phyloP scores from a whole-genome alignment of 352 stramenopile species.

The Globisporangium acanthophoron region DNA sequence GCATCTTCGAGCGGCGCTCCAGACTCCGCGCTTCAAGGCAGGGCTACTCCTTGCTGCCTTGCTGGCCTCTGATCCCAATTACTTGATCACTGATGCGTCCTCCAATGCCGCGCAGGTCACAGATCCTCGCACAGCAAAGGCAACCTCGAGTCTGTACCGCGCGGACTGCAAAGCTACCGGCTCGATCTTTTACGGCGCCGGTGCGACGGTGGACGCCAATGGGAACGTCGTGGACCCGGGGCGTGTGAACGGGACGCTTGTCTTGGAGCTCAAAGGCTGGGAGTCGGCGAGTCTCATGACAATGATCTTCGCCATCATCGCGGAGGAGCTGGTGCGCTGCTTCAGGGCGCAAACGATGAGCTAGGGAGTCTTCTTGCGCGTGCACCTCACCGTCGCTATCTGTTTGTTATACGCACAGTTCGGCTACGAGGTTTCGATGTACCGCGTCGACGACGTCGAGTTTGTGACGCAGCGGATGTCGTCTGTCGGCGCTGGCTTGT shows the following conservation, averaged over 20 bases:
- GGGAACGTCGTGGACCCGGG: constrained; percentile 19
- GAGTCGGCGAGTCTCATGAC: constrained; percentile 27
- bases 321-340: constrained; percentile 29
- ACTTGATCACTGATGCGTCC: no score
- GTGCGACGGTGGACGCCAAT: constrained; percentile 18
- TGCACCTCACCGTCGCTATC: neutral
- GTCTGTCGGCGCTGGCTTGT: constrained; percentile 6
- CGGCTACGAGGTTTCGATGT: constrained; percentile 37
- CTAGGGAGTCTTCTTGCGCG: no score
- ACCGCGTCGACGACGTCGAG: constrained; percentile 7
- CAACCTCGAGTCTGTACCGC: constrained; percentile 21
- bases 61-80: no score
- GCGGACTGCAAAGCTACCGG: constrained; percentile 16
- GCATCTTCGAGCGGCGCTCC: constrained; percentile 28
- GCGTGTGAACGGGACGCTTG: constrained; percentile 27
- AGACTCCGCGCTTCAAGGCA: constrained; percentile 18
- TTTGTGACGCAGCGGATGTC: constrained; percentile 35
- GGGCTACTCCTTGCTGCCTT: constrained; percentile 5
- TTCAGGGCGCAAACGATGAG: neutral
- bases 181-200: constrained; percentile 26
- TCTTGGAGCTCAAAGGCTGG: constrained; percentile 38
- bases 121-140: constrained; percentile 19
- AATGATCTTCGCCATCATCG: constrained; percentile 39
- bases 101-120: constrained; percentile 4
- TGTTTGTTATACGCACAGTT: constrained; percentile 13